phyloP scores from a whole-genome alignment of 805 yeast species.

The Suhomyces xylopsoci region DNA sequence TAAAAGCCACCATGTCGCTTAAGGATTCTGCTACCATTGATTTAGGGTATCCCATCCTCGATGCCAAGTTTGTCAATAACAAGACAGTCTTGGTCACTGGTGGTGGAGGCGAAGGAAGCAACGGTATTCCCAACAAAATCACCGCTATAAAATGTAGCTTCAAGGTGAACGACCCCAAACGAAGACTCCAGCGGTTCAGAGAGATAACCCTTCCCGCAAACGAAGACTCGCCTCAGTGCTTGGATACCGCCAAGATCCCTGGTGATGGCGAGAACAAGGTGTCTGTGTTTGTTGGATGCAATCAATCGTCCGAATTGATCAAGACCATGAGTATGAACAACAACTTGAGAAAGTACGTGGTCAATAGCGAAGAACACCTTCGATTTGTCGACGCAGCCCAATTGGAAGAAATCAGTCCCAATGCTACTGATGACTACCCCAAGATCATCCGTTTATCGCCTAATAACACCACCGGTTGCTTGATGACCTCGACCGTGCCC shows the following conservation, averaged over 20 bases:
- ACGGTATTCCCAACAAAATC: slow-evolving; percentile 83
- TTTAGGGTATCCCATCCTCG: slow-evolving; percentile 76
- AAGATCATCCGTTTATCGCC: slow-evolving; percentile 57
- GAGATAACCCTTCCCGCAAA: slow-evolving; percentile 58
- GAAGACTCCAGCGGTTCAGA: slow-evolving; percentile 53
- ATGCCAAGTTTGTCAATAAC: slow-evolving; percentile 65
- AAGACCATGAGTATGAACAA: slow-evolving; percentile 57
- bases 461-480: slow-evolving; percentile 62
- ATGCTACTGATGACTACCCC: slow-evolving; percentile 51
- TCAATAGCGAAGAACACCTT: slow-evolving; percentile 54
- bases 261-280: slow-evolving; percentile 34
- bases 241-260: slow-evolving; percentile 48
- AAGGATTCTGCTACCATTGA: slow-evolving; percentile 36
- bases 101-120: slow-evolving; percentile 94
- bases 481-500: slow-evolving; percentile 67
- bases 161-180: slow-evolving; percentile 38
- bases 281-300: slow-evolving; percentile 69
- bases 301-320: slow-evolving; percentile 60
- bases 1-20: slow-evolving; percentile 22
- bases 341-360: slow-evolving; percentile 67
- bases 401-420: slow-evolving; percentile 44
- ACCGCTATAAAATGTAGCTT: slow-evolving; percentile 62
- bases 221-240: slow-evolving; percentile 87
- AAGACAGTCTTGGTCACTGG: slow-evolving; percentile 72
- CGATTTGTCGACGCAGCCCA: slow-evolving; percentile 61